Evolutionary conservation across 2,329 filamentous ascomycete genomes (phyloP), one percentile per base, ranked within the genome.

Genomic region (Neofusicoccum sp.): DNA sequence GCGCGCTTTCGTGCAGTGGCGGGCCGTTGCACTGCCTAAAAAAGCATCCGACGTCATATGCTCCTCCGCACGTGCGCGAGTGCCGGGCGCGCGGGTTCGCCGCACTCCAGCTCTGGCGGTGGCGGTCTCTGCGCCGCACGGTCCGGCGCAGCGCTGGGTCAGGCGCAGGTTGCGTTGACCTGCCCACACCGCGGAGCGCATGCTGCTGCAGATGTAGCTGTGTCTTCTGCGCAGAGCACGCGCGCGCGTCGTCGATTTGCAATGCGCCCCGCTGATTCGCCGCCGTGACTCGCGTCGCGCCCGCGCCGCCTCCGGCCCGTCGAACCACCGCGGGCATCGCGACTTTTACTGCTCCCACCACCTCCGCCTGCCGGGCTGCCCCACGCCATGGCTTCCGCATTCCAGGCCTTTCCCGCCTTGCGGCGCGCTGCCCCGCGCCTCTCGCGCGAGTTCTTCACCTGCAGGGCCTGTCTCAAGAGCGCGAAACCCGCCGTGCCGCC

Each of bases 341-440:
- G 47, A 52, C 61, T 39, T 56, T 45, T 56, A 4, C 29, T n/a
- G 33, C 28, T 6, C 39, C 22, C 60, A 45, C 37, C 61, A 61
- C 56, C 54, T 43, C 52, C 29, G 29, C 45, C 47, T 16, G 28
- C 50, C 63, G 64, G n/a, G n/a, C 54, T 39, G 14, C 28, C 16
- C 33, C 39, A n/a, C 31, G 29, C 61, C 45, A 78, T 78, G 76
- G 71, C 71, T 29, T 72, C 71, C 45, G 66, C 77, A 31, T 77
- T 75, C 68, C 71, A 73, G 29, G 66, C 72, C 8, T 71, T 77
- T 56, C 75, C 76, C 34, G 71, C 74, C 67, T 69, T 78, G 73
- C 69, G 74, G 62, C 71, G 69, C 11, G 74, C 74, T 6, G 74
- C 76, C 22, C 76, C 76, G 28, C 73, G 74, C 11, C 74, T 78